Evolutionary conservation across 106 monocot genomes (phyloP).

Genomic region (Acorus gramineus): DNA sequence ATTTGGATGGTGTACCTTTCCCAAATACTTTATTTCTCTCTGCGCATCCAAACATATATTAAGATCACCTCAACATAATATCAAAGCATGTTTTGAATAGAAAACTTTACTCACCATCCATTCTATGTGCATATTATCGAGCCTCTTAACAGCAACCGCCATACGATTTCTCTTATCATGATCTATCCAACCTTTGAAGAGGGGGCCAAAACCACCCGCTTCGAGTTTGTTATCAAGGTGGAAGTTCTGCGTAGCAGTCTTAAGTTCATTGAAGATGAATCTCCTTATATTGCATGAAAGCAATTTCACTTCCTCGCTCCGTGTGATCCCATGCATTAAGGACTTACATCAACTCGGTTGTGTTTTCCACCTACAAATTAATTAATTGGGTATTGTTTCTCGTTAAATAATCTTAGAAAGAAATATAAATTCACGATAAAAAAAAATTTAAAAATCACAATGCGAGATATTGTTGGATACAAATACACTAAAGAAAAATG

Average conservation of each 20-base stretch:
- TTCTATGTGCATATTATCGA: conserved; percentile 73
- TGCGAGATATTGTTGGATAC: too few relatives aligned
- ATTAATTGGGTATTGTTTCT: too few relatives aligned
- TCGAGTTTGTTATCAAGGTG: conserved; percentile 66
- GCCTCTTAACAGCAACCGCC: conserved; percentile 64
- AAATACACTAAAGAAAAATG: too few relatives aligned
- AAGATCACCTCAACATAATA: not conserved
- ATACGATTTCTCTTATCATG: conserved; percentile 51
- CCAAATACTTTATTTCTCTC: conserved; percentile 86
- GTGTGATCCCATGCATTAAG: too few relatives aligned
- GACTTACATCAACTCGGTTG: too few relatives aligned
- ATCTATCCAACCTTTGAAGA: conserved; percentile 77
- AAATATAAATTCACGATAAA: too few relatives aligned
- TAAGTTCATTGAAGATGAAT: conserved; percentile 52
- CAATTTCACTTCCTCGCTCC: conserved; percentile 26
- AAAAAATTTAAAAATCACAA: too few relatives aligned
- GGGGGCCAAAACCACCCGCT: conserved; percentile 70
- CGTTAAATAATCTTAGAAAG: too few relatives aligned
- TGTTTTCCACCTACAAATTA: too few relatives aligned
- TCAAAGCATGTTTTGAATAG: not conserved
- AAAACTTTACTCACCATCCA: conserved; percentile 48
- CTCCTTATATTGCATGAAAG: conserved; percentile 42
- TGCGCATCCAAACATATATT: conserved; percentile 3
- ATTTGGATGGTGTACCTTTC: conserved; percentile 76
- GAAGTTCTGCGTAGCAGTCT: conserved; percentile 61